Conservation (phyloP, 106 monocot species). For the Dactylorhiza incarnata region DNA sequence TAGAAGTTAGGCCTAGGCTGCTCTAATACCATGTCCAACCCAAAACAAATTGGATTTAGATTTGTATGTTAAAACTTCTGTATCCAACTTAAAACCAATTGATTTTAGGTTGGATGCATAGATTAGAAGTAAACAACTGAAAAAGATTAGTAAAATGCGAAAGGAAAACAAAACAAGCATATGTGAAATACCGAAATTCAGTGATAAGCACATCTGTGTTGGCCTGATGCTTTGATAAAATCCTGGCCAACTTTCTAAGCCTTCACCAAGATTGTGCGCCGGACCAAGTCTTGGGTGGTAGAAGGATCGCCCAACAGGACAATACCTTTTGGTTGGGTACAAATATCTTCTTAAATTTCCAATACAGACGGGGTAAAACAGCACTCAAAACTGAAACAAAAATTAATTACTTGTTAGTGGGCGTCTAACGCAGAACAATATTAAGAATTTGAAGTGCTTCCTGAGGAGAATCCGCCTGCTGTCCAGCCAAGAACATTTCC, state of each 20-base stretch:
- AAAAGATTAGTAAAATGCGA: not conserved
- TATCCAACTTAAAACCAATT: no score
- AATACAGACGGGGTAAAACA: not conserved
- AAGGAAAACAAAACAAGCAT: not conserved
- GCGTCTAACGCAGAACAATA: constrained; percentile 37
- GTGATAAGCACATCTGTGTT: constrained; percentile 93
- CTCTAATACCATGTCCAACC: no score
- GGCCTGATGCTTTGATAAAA: constrained; percentile 98
- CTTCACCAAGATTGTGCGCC: constrained; percentile 72
- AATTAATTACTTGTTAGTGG: constrained; percentile 17
- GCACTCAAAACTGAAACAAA: not conserved
- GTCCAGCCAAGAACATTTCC: no score
- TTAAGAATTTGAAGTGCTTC: constrained; percentile 56
- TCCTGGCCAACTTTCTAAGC: no score
- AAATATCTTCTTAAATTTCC: not conserved
- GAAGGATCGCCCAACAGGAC: constrained; percentile 74
- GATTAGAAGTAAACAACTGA: no score
- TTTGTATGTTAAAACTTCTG: no score
- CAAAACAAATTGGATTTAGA: no score
- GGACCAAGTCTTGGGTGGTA: constrained; percentile 80
- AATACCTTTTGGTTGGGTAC: constrained; percentile 33
- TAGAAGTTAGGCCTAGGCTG: no score
- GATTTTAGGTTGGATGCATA: no score
- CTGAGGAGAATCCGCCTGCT: constrained; percentile 31
- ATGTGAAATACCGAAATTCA: constrained; percentile 65